A percentile compares a stretch with the other conserved stretches of the same genome.
Evolutionary conservation across 148 eudicot species (phyloP).

Genomic region (Polygonum maritimum): DNA sequence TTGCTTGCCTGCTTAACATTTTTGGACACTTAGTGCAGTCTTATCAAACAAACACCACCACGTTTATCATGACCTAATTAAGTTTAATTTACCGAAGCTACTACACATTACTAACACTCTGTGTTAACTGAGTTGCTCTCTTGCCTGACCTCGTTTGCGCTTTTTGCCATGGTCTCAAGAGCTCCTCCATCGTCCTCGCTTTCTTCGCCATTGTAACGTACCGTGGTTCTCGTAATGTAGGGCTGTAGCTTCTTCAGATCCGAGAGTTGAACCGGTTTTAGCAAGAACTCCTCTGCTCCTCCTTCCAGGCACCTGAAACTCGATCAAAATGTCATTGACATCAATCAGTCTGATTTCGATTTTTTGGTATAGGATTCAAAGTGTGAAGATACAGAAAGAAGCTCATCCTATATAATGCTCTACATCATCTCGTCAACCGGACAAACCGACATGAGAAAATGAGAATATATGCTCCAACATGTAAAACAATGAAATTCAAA

Average conservation of each 20-base stretch:
- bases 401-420: neutral
- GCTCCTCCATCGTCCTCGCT: neutral
- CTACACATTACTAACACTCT: neutral
- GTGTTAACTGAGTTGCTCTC: neutral
- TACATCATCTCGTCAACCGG: neutral
- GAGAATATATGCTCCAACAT: neutral
- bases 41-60: neutral
- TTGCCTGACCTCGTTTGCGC: neutral
- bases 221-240: neutral
- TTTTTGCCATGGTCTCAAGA: neutral
- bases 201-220: neutral
- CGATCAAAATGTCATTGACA: neutral
- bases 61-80: neutral
- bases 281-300: slow-evolving; percentile 14
- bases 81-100: neutral
- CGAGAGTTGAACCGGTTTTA: slow-evolving; percentile 8
- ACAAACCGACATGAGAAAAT: neutral
- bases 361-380: no score
- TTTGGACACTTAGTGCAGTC: neutral
- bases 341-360: no score
- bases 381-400: no score
- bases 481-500: neutral
- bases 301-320: slow-evolving; percentile 11
- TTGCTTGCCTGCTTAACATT: neutral
- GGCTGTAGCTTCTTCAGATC: slow-evolving; percentile 13